phyloP scores from a whole-genome alignment of 495 filamentous ascomycete species.

The Xanthoparmelia taractica region DNA sequence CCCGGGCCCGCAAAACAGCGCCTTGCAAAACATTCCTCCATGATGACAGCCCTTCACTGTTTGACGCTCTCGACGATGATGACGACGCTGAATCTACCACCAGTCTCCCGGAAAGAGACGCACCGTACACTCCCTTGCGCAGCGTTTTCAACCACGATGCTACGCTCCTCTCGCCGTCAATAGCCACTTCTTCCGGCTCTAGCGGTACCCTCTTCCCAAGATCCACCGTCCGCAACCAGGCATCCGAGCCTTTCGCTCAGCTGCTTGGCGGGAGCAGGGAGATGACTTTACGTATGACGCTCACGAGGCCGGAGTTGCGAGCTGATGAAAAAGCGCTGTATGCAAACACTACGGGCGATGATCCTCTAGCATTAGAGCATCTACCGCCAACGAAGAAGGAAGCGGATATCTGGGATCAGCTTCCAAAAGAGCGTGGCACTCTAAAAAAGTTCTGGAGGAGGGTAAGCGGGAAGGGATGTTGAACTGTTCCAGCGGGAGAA shows the following conservation, averaged over 20 bases:
- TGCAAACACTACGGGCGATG: conserved; percentile 38
- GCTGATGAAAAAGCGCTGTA: conserved; percentile 57
- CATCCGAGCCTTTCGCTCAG: conserved; percentile 37
- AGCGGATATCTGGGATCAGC: conserved; percentile 39
- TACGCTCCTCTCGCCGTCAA: conserved; percentile 20
- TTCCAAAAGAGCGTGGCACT: conserved; percentile 37
- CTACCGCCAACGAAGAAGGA: conserved; percentile 42
- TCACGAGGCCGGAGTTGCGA: conserved; percentile 75
- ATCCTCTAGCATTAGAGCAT: conserved; percentile 48
- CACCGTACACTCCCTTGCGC: conserved; percentile 21
- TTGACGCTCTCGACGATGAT: conserved; percentile 34
- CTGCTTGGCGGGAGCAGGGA: conserved; percentile 58
- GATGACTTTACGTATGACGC: conserved; percentile 92
- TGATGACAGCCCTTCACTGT: conserved; percentile 34
- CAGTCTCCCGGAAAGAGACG: conserved; percentile 43
- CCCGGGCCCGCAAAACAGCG: conserved; percentile 19
- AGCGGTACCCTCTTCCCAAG: conserved; percentile 13
- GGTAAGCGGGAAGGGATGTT: conserved; percentile 28
- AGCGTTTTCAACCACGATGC: conserved; percentile 21
- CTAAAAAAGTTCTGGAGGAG: conserved; percentile 52
- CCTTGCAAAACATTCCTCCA: conserved; percentile 39
- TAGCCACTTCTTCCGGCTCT: conserved; percentile 6
- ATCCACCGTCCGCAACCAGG: conserved; percentile 11
- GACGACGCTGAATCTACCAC: conserved; percentile 37
- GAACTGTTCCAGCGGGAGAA: too few species aligned